Conservation (phyloP, 768 basidiomycete species). For the Cyclocybe cylindracea region DNA sequence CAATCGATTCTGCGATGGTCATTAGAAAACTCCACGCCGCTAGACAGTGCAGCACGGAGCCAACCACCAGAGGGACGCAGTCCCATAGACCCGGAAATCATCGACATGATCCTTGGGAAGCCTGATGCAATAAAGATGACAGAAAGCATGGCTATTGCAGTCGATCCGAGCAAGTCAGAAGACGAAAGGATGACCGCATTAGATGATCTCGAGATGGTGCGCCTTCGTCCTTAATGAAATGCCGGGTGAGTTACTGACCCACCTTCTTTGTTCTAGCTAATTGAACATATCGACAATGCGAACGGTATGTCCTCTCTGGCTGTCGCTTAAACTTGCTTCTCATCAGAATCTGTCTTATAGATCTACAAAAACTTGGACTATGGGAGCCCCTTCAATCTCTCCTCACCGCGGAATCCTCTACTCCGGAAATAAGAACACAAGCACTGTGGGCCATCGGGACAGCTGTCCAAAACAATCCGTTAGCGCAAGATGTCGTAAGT, state of each 20-base stretch:
- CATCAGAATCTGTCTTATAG: slow-evolving; percentile 33
- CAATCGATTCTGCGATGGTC: slow-evolving; percentile 82
- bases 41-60: slow-evolving; percentile 17
- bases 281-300: slow-evolving; percentile 88
- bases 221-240: slow-evolving; percentile 16
- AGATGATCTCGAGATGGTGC: slow-evolving; percentile 89
- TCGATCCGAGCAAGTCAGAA: slow-evolving; percentile 39
- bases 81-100: slow-evolving; percentile 73
- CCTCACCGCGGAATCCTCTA: slow-evolving; percentile 51
- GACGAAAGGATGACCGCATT: no score
- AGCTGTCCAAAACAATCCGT: slow-evolving; percentile 86
- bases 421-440: slow-evolving; percentile 64
- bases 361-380: slow-evolving; percentile 63
- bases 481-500: slow-evolving; percentile 75
- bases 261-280: slow-evolving; percentile 48
- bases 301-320: slow-evolving; percentile 53
- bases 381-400: slow-evolving; percentile 77
- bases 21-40: slow-evolving; percentile 65
- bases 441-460: slow-evolving; percentile 89
- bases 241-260: not conserved
- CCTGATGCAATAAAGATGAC: slow-evolving; percentile 85
- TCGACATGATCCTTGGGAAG: slow-evolving; percentile 84
- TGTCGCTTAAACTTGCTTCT: not conserved
- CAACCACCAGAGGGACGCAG: no score
- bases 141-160: slow-evolving; percentile 69